Evolutionary conservation across 2,329 filamentous ascomycete species (phyloP), one percentile per base, ranked within the genome.

Genomic region (Venturia nashicola): DNA sequence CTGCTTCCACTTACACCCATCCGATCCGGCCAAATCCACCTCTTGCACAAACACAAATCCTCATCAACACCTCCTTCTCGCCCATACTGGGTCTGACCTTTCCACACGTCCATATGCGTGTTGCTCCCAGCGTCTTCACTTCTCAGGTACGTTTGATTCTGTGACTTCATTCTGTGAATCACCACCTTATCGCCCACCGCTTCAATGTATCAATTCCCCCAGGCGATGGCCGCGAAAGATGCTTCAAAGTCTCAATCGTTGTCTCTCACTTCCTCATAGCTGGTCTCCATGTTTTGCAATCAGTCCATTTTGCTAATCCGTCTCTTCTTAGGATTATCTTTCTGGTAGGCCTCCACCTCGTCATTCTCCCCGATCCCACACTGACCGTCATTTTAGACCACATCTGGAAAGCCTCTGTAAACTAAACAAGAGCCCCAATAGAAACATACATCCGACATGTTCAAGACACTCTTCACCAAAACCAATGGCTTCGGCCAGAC

Each of bases 361-460:
- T 68, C 66, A 63, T 59, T 65, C 61, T 65, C 62, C 63, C 65
- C 54, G 67, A 59, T 62, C 65, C 65, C 54, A 66, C 62, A 72
- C 71, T 72, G 64, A 73, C 69, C 63, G 36, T 63, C 46, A 63
- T 66, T 48, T 61, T 67, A 80, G 83, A 86, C 79, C 84, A 86
- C 78, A 80, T 86, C 76, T 86, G 84, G 84, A 86, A 86, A 79
- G 83, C 83, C 71, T 84, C 82, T 72, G 80, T 82, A 73, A 85
- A 84, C 76, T 85, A 78, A 82, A 40, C 65, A 61, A 69, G 64
- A 67, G 59, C 61, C 65, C 64, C 64, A 64, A 51, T 42, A 67
- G 59, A 65, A 61, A 48, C 61, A 67, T 63, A 66, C 65, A 65
- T 62, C 70, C 72, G 81, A 72, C 67, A 84, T 85, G 80, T 77